Evolutionary conservation across 768 basidiomycete genomes (phyloP).

Genomic region (Xerocomus spinulosus): DNA sequence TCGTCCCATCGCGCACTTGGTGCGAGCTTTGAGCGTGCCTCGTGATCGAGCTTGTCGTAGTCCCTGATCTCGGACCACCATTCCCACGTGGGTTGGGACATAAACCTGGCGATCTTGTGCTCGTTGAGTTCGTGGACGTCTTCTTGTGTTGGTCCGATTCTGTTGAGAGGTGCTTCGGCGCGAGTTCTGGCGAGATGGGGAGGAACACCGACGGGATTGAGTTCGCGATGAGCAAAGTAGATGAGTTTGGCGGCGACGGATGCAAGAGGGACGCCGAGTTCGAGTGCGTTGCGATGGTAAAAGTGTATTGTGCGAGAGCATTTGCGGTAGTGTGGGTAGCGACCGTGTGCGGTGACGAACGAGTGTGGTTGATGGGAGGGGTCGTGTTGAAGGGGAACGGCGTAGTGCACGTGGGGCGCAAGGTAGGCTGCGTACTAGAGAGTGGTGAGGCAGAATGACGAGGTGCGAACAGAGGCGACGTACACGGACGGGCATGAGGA

Average conservation of each 20-base stretch:
- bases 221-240: slow-evolving; percentile 56
- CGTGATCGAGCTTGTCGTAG: slow-evolving; percentile 20
- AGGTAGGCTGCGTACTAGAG: slow-evolving; percentile 50
- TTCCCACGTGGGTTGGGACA: slow-evolving; percentile 11
- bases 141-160: slow-evolving; percentile 46
- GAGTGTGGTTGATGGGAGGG: slow-evolving; percentile 22
- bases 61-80: slow-evolving; percentile 20
- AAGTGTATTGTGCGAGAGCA: slow-evolving; percentile 23
- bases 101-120: slow-evolving; percentile 34
- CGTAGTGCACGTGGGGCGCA: slow-evolving; percentile 59
- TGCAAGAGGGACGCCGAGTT: slow-evolving; percentile 40
- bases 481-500: slow-evolving; percentile 50
- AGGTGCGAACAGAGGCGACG: neutral
- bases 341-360: slow-evolving; percentile 38
- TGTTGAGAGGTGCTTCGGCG: slow-evolving; percentile 21
- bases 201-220: slow-evolving; percentile 41
- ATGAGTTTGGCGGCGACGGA: slow-evolving; percentile 57
- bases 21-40: slow-evolving; percentile 23
- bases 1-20: slow-evolving; percentile 49
- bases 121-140: slow-evolving; percentile 59
- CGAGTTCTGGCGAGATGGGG: slow-evolving; percentile 32
- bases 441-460: slow-evolving; percentile 7
- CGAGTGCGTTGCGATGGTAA: slow-evolving; percentile 29
- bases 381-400: slow-evolving; percentile 42
- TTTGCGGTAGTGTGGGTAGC: slow-evolving; percentile 44